A percentile compares a stretch with the other conserved stretches of the same genome.
These are phyloP conservation scores for Pseudocercospora musae DNA, from an alignment of 2,329 filamentous ascomycete species.

Conservation along the genomic window DNA sequence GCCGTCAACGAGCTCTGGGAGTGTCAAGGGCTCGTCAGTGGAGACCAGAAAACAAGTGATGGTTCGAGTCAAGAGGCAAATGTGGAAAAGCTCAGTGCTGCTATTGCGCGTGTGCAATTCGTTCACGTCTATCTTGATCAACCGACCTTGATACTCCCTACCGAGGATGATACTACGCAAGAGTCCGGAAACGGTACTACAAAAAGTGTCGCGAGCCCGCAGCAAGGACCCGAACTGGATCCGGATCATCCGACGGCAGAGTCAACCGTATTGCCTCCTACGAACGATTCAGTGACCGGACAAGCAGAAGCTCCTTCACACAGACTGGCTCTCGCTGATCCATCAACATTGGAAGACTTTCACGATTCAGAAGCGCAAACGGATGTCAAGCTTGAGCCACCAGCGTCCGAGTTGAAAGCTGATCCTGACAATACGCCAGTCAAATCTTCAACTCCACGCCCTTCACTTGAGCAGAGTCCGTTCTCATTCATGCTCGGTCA, in stretches of 20 bases:
- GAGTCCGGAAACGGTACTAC: not conserved
- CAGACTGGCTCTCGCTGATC: slow-evolving; percentile 12
- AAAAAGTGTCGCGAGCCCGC: not conserved
- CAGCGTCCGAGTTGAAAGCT: not conserved
- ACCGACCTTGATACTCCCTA: slow-evolving; percentile 42
- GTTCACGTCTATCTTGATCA: slow-evolving; percentile 51
- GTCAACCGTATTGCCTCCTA: not conserved
- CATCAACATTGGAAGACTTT: slow-evolving; percentile 17
- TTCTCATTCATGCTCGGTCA: slow-evolving; percentile 27
- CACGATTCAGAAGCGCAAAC: not conserved
- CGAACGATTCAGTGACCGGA: not conserved
- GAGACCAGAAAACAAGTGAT: slow-evolving; percentile 35
- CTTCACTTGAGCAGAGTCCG: slow-evolving; percentile 22
- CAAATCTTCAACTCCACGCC: slow-evolving; percentile 10
- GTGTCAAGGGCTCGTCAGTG: slow-evolving; percentile 50
- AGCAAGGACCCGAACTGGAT: not conserved
- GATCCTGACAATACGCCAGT: not conserved
- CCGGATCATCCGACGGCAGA: not conserved
- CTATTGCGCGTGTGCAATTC: slow-evolving; percentile 51
- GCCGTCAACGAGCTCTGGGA: slow-evolving; percentile 62
- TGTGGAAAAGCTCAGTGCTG: slow-evolving; percentile 44
- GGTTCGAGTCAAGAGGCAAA: slow-evolving; percentile 29
- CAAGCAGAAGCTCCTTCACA: not conserved
- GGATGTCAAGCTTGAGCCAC: not conserved
- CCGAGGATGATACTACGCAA: slow-evolving; percentile 32